Evolutionary conservation across 208 protist species (phyloP), one percentile per base, ranked within the genome.

Genomic region (Leishmania tarentolae): DNA sequence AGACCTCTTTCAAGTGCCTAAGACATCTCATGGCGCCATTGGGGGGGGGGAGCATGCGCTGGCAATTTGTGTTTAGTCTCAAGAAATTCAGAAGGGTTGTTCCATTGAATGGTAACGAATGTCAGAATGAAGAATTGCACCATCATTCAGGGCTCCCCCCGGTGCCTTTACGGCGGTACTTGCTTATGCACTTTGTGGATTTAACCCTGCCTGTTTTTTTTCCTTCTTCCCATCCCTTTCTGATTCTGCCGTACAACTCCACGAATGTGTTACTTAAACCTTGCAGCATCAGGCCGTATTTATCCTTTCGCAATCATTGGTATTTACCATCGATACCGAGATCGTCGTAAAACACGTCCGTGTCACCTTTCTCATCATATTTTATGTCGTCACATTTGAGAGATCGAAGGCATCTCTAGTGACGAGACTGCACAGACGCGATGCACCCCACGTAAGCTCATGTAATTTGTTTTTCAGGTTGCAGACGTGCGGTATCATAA

Each of bases 361-460:
- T n/a, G 68, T 57, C 66, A 44, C 57, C n/a, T 70, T 75, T 59
- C 53, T 52, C 2, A 73, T 77, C 40, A 37, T 73, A n/a, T 80
- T 80, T 75, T 76, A 66, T 28, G 57, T 85, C 31, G 53, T 74
- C 63, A 79, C 74, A 40, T 73, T 65, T 44, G 68, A 79, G 52
- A 37, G 50, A 1, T 28, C 46, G 4, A n/a, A 79, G n/a, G 9
- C 24, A n/a, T n/a, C 4, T 71, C 63, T 11, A 21, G 31, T 63
- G 37, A 59, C 7, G 42, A 11, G 4, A 28, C 28, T 52, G 73
- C 76, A 1, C 81, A 75, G 65, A 47, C 77, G 2, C 4, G 46
- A 50, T 66, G 31, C 7, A 17, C 63, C 15, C 53, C 50, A 21
- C 42, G 44, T 6, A 81, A 69, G 52, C 21, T 65, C 21, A 66